Percentiles rank a stretch among this genome's conserved stretches.
Conservation (phyloP, 1,284 basidiomycete genomes). For the Ustilago trichophora region DNA sequence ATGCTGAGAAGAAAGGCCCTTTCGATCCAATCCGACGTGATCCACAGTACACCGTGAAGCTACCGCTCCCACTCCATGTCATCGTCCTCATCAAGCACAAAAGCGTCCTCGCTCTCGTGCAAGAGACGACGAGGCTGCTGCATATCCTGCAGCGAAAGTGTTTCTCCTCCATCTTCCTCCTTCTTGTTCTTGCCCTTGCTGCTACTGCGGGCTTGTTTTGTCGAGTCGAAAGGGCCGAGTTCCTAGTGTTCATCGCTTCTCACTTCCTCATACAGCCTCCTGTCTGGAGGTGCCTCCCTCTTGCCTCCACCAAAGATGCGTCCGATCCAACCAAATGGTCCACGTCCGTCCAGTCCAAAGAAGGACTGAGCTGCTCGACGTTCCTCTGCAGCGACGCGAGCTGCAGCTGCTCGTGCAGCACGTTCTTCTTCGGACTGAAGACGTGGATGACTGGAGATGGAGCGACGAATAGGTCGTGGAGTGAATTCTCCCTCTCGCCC, state of each 20-base stretch:
- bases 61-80: constrained; percentile 30
- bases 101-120: constrained; percentile 1
- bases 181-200: background rate
- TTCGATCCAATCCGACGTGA: constrained; percentile 5
- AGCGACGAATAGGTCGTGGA: constrained; percentile 52
- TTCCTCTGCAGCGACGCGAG: constrained; percentile 47
- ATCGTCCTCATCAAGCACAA: constrained; percentile 17
- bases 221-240: constrained; percentile 36
- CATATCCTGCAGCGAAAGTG: constrained; percentile 10
- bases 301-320: constrained; percentile 31
- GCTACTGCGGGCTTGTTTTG: background rate
- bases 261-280: constrained; percentile 49
- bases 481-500: constrained; percentile 20
- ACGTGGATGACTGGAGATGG: constrained; percentile 68
- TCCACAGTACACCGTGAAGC: background rate
- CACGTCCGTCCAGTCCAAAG: constrained; percentile 21
- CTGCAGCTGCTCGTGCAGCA: constrained; percentile 71
- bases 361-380: constrained; percentile 73
- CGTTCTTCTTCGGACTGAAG: constrained; percentile 77
- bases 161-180: background rate
- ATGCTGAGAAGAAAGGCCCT: constrained; percentile 9
- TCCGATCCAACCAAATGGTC: constrained; percentile 13
- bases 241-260: constrained; percentile 54
- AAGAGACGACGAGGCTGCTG: background rate
- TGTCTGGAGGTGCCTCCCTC: constrained; percentile 16